phyloP scores from a whole-genome alignment of 139 green algal genomes.

The Choricystis sp. region DNA sequence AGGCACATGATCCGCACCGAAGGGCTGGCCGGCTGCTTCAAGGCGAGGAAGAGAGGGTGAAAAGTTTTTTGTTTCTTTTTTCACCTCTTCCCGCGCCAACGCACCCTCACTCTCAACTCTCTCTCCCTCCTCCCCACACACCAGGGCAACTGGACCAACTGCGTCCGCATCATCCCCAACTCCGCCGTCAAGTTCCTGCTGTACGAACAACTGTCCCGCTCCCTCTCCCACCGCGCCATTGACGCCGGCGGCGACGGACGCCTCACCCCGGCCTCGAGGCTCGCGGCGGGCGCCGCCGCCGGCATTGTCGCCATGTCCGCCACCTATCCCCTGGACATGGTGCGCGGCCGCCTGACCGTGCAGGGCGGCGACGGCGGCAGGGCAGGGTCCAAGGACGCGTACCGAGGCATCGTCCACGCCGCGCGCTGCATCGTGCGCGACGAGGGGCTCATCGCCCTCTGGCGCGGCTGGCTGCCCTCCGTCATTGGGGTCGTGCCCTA shows the following conservation, averaged over 20 bases:
- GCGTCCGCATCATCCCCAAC: conserved; percentile 94
- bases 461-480: conserved; percentile 88
- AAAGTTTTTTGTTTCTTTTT: not conserved
- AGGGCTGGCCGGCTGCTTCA: not conserved
- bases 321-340: conserved; percentile 98
- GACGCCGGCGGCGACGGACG: conserved; percentile 56
- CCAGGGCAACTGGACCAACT: conserved; percentile 97
- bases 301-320: conserved; percentile 91
- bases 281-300: conserved; percentile 73
- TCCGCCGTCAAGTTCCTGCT: conserved; percentile 93
- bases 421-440: conserved; percentile 52
- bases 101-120: not conserved
- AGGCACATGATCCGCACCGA: not conserved
- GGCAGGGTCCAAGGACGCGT: conserved; percentile 46
- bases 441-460: conserved; percentile 81
- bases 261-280: conserved; percentile 69
- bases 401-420: conserved; percentile 82
- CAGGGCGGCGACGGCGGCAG: conserved; percentile 23
- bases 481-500: conserved; percentile 97
- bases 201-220: conserved; percentile 69
- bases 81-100: not conserved
- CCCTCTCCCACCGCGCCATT: conserved; percentile 45
- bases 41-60: too few relatives aligned
- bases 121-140: conserved; percentile 14
- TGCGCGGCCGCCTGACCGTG: conserved; percentile 74